A percentile compares a stretch with the other conserved stretches of the same genome.
Conservation (phyloP, 352 stramenopile species). For the Pythium guiyangense region DNA sequence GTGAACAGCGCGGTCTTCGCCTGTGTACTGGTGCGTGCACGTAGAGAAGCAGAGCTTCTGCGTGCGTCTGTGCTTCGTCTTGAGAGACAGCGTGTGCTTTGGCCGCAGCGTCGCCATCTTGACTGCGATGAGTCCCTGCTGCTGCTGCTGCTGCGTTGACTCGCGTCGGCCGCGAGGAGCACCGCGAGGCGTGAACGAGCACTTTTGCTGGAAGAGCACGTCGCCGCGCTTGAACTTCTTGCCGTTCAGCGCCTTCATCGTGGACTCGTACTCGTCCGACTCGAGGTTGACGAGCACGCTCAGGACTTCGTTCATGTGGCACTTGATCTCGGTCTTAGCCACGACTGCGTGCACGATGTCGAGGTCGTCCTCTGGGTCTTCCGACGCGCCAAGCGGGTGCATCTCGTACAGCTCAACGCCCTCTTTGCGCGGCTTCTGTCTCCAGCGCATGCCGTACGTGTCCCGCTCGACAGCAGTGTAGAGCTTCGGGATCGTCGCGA, state of each 20-base stretch:
- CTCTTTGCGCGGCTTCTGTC: slow-evolving; percentile 25
- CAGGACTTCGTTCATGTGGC: slow-evolving; percentile 59
- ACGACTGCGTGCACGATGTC: slow-evolving; percentile 44
- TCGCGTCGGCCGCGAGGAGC: not conserved
- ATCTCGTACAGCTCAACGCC: slow-evolving; percentile 45
- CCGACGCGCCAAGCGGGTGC: slow-evolving; percentile 21
- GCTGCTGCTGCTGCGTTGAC: slow-evolving; percentile 7
- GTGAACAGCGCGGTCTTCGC: slow-evolving; percentile 43
- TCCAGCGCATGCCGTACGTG: slow-evolving; percentile 29
- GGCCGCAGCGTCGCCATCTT: slow-evolving; percentile 31
- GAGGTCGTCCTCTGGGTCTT: slow-evolving; percentile 31
- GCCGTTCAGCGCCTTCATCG: slow-evolving; percentile 44
- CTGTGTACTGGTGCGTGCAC: slow-evolving; percentile 38
- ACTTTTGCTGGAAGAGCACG: slow-evolving; percentile 43
- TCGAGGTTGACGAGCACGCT: slow-evolving; percentile 48
- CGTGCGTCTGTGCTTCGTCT: slow-evolving; percentile 31
- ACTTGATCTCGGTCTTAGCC: slow-evolving; percentile 46
- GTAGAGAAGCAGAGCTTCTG: slow-evolving; percentile 50
- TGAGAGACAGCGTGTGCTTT: slow-evolving; percentile 17
- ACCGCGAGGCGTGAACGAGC: slow-evolving; percentile 18
- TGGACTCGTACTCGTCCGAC: slow-evolving; percentile 35
- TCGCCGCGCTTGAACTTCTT: slow-evolving; percentile 44
- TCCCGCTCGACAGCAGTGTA: no score
- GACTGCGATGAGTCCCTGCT: slow-evolving; percentile 30
- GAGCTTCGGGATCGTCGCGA: no score